phyloP scores from a whole-genome alignment of 1,284 basidiomycete genomes.

The Sutorius eximius region DNA sequence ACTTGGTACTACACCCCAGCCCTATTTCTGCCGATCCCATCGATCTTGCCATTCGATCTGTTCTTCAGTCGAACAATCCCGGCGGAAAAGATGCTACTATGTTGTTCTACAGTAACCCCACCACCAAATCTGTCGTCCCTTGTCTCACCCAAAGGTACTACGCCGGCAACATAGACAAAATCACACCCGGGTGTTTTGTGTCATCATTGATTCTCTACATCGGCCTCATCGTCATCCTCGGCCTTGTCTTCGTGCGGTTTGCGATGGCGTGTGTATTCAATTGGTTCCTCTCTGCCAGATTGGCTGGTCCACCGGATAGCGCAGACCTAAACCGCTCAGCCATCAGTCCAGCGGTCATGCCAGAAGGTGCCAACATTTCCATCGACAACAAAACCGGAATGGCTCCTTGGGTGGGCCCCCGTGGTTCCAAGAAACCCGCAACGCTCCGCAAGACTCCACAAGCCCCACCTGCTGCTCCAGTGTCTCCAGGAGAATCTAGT shows the following conservation, averaged over 20 bases:
- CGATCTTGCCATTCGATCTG: slow-evolving; percentile 80
- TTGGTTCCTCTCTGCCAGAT: slow-evolving; percentile 87
- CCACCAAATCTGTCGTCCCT: slow-evolving; percentile 65
- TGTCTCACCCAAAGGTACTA: slow-evolving; percentile 86
- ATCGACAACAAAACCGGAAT: slow-evolving; percentile 87
- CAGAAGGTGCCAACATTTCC: slow-evolving; percentile 90
- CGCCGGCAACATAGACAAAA: slow-evolving; percentile 95
- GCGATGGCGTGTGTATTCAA: slow-evolving; percentile 95
- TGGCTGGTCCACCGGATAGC: slow-evolving; percentile 72
- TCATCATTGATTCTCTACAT: slow-evolving; percentile 89
- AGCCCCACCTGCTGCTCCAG: slow-evolving; percentile 48
- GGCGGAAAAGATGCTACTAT: slow-evolving; percentile 90
- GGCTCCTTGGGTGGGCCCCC: slow-evolving; percentile 85
- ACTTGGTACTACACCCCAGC: slow-evolving; percentile 73
- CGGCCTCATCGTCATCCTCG: slow-evolving; percentile 89
- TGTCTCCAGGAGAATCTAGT: slow-evolving; percentile 47
- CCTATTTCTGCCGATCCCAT: slow-evolving; percentile 75
- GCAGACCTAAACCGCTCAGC: slow-evolving; percentile 71
- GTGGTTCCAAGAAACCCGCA: slow-evolving; percentile 49
- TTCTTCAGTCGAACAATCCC: slow-evolving; percentile 47
- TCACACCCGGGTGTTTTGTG: slow-evolving; percentile 94
- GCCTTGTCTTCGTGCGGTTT: slow-evolving; percentile 89
- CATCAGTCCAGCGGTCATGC: slow-evolving; percentile 93
- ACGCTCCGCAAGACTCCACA: slow-evolving; percentile 35
- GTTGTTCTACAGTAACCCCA: slow-evolving; percentile 73